Evolutionary conservation across 1,284 basidiomycete genomes (phyloP).

Genomic region (Amylostereum areolatum): DNA sequence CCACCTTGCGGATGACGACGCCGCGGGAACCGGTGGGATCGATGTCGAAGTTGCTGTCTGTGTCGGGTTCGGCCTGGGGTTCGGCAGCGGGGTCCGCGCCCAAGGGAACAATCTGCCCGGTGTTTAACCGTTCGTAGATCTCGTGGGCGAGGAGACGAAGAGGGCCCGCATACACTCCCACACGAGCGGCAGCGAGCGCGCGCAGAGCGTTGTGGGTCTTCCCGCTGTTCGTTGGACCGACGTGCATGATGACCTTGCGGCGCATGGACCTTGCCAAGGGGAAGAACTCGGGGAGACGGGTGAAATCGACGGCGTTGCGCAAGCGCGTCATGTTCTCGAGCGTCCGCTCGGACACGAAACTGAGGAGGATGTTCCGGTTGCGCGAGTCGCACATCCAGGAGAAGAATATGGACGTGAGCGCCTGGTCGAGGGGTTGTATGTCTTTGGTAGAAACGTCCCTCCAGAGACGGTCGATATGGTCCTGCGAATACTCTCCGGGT

Average conservation of each 20-base stretch:
- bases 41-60: conserved; percentile 26
- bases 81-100: conserved; percentile 32
- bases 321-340: conserved; percentile 25
- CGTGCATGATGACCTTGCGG: conserved; percentile 88
- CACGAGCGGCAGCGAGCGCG: conserved; percentile 71
- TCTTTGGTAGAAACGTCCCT: conserved; percentile 18
- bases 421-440: conserved; percentile 23
- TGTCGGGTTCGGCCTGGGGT: conserved; percentile 19
- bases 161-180: conserved; percentile 88
- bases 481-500: conserved; percentile 29
- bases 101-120: conserved; percentile 75
- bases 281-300: conserved; percentile 35
- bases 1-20: conserved; percentile 29
- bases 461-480: conserved; percentile 21
- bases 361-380: conserved; percentile 19
- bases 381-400: conserved; percentile 39
- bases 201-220: conserved; percentile 94
- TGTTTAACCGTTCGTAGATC: conserved; percentile 89
- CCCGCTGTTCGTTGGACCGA: conserved; percentile 96
- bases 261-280: conserved; percentile 34
- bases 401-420: conserved; percentile 37
- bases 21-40: conserved; percentile 14
- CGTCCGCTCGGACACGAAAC: conserved; percentile 21
- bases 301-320: conserved; percentile 22
- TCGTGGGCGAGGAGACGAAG: conserved; percentile 92